These are phyloP conservation scores for Wickerhamiella spandovensis DNA, from an alignment of 805 yeast species.

Conservation along the genomic window DNA sequence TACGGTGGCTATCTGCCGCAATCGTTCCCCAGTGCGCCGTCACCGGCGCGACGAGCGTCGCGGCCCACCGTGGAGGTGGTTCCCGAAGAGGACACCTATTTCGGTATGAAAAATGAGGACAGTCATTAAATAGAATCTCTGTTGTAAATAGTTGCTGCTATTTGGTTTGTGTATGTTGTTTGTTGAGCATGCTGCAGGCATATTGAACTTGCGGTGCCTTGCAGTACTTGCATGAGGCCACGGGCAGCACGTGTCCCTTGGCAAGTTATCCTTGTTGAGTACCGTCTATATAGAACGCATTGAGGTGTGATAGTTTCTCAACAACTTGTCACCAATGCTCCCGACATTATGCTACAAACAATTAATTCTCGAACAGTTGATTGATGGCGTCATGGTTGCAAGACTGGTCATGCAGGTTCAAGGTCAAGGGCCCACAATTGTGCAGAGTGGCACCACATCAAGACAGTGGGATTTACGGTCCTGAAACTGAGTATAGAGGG, in stretches of 20 bases:
- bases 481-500: not conserved
- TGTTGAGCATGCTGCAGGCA: not conserved
- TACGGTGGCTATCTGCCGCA: not conserved
- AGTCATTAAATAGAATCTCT: not conserved
- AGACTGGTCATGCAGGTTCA: not conserved
- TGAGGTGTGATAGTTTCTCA: not conserved
- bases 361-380: not conserved
- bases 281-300: not conserved
- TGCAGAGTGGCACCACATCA: not conserved
- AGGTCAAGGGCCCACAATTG: not conserved
- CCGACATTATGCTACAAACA: not conserved
- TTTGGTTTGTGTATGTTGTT: too few species aligned
- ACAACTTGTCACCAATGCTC: not conserved
- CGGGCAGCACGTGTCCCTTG: not conserved
- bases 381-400: not conserved
- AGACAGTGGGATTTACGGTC: not conserved
- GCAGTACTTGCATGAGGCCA: not conserved
- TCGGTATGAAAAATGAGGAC: conserved; percentile 1
- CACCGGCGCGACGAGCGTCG: conserved; percentile 1
- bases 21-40: not conserved
- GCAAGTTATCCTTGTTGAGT: not conserved
- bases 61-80: conserved; percentile 5
- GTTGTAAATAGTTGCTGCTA: not conserved
- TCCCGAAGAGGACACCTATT: conserved; percentile 4
- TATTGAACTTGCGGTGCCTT: not conserved